Evolutionary conservation across 495 filamentous ascomycete genomes (phyloP).

Genomic region (Chaetomium tenue): DNA sequence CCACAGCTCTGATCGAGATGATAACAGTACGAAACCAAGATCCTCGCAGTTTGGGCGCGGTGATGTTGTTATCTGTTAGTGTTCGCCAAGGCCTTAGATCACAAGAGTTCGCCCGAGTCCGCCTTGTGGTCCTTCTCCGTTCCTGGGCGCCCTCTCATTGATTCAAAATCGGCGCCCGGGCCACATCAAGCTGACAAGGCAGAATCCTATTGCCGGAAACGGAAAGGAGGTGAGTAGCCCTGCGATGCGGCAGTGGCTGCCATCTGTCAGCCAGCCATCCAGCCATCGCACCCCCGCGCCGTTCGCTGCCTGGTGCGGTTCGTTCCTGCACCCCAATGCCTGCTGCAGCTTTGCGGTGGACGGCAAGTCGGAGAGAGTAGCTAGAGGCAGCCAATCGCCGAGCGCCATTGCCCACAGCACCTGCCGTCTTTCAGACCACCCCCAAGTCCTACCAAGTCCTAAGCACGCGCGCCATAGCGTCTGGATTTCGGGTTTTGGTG

Average conservation of each 20-base stretch:
- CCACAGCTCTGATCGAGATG: neutral
- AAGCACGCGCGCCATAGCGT: constrained; percentile 14
- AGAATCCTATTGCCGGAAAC: constrained; percentile 16
- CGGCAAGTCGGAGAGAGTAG: constrained; percentile 15
- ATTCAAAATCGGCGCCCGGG: neutral
- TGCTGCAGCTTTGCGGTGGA: constrained; percentile 1
- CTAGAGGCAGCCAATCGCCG: constrained; percentile 33
- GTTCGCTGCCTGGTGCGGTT: constrained; percentile 7
- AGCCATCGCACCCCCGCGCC: neutral
- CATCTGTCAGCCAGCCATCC: constrained; percentile 16
- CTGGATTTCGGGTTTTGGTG: constrained; percentile 10
- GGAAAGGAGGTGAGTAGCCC: neutral
- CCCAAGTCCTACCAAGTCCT: constrained; percentile 32
- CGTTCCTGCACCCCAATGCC: neutral
- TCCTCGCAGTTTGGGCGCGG: neutral
- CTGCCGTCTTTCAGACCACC: constrained; percentile 16
- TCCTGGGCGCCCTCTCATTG: neutral
- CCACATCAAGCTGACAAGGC: constrained; percentile 10
- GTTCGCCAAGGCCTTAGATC: neutral
- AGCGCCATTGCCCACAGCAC: constrained; percentile 20
- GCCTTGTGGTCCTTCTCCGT: neutral
- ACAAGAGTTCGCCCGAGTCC: neutral
- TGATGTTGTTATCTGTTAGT: neutral
- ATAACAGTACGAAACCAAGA: neutral
- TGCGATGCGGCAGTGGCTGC: constrained; percentile 10